Evolutionary conservation across 192 early-diverging fungal species (phyloP).

Genomic region (Coemansia sp.): DNA sequence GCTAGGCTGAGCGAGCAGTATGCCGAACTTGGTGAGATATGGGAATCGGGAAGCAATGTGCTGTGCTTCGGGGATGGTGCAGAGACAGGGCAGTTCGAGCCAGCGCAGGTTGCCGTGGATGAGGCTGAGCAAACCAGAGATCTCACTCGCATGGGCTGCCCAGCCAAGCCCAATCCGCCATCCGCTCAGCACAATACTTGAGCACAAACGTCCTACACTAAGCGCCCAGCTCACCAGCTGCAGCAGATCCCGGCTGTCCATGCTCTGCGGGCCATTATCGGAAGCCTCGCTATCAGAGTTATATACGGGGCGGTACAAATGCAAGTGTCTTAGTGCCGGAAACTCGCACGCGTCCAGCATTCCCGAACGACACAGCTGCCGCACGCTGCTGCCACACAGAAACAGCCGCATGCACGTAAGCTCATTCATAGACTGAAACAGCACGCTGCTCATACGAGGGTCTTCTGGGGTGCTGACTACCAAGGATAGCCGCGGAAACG

Average conservation of each 20-base stretch:
- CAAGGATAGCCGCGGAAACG: not conserved
- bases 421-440: not conserved
- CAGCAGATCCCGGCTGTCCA: not conserved
- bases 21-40: not conserved
- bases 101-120: not conserved
- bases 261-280: not conserved
- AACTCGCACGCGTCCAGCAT: not conserved
- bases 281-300: not conserved
- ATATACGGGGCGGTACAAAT: not conserved
- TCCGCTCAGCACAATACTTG: slow-evolving; percentile 1
- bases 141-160: not conserved
- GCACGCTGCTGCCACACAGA: not conserved
- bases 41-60: not conserved
- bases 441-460: not conserved
- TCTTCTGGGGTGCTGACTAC: not conserved
- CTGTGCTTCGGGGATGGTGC: not conserved
- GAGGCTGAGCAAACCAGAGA: not conserved
- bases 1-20: not conserved
- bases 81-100: not conserved
- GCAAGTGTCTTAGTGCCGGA: not conserved
- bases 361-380: not conserved
- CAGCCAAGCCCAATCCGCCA: not conserved
- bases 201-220: not conserved
- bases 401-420: not conserved
- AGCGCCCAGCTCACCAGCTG: slow-evolving; percentile 3